Evolutionary conservation across 495 filamentous ascomycete genomes (phyloP).

Genomic region (Halenospora varia): DNA sequence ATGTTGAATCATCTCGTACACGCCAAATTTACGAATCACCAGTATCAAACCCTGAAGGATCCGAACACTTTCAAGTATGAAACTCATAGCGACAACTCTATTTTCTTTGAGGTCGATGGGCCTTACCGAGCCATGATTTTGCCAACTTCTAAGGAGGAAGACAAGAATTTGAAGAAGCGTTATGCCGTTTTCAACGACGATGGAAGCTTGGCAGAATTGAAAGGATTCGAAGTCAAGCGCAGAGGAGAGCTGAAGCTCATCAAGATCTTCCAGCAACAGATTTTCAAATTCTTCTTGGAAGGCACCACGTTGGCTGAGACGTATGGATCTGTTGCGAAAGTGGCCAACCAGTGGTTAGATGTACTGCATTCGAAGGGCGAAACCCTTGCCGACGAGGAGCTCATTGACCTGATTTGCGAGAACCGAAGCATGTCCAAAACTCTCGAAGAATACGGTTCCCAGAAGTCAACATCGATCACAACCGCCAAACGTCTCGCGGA

Average conservation of each 20-base stretch:
- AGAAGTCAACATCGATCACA: slow-evolving; percentile 98
- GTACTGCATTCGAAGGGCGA: slow-evolving; percentile 82
- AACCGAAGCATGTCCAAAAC: slow-evolving; percentile 98
- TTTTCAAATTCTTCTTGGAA: slow-evolving; percentile 99
- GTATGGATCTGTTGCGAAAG: slow-evolving; percentile 85
- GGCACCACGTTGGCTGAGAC: slow-evolving; percentile 81
- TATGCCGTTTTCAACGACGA: slow-evolving; percentile 99
- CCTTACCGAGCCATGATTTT: slow-evolving; percentile 97
- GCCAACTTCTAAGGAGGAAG: slow-evolving; percentile 95
- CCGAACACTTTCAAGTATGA: slow-evolving; percentile 80
- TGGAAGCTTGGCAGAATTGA: slow-evolving; percentile 91
- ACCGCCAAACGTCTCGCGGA: slow-evolving; percentile 95
- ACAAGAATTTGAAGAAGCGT: slow-evolving; percentile 99
- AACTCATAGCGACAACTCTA: slow-evolving; percentile 95
- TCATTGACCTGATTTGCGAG: slow-evolving; percentile 98
- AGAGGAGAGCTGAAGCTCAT: slow-evolving; percentile 98
- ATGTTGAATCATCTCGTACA: slow-evolving; percentile 99
- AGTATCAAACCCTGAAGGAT: slow-evolving; percentile 88
- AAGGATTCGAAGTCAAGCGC: slow-evolving; percentile 97
- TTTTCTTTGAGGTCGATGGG: slow-evolving; percentile 99
- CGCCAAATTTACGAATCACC: slow-evolving; percentile 90
- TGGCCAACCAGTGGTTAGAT: slow-evolving; percentile 96
- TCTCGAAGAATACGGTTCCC: slow-evolving; percentile 87
- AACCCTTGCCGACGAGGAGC: slow-evolving; percentile 89
- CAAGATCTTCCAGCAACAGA: slow-evolving; percentile 98